phyloP scores from a whole-genome alignment of 2,329 filamentous ascomycete genomes.

The Fusarium anguioides region DNA sequence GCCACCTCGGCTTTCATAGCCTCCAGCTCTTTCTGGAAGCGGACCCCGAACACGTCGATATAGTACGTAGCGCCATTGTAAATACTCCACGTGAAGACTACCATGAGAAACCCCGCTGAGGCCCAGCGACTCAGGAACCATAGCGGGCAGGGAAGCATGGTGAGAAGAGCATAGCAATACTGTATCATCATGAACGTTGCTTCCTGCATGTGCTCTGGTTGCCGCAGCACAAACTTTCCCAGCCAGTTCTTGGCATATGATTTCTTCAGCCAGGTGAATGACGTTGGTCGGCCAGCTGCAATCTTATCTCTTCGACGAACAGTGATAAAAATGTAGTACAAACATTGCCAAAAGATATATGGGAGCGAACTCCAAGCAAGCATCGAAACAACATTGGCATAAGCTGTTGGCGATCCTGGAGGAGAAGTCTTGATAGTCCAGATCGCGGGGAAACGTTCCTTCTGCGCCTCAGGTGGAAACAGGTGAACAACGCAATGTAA shows the following conservation, averaged over 20 bases:
- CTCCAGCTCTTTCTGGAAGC: slow-evolving; percentile 97
- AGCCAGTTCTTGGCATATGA: slow-evolving; percentile 93
- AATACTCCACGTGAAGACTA: slow-evolving; percentile 93
- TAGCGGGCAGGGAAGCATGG: slow-evolving; percentile 92
- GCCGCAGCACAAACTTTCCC: slow-evolving; percentile 82
- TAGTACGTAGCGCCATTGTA: slow-evolving; percentile 98
- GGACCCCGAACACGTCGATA: slow-evolving; percentile 96
- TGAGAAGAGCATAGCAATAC: slow-evolving; percentile 88
- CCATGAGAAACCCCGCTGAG: slow-evolving; percentile 78
- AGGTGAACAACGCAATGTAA: slow-evolving; percentile 94
- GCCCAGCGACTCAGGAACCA: slow-evolving; percentile 94
- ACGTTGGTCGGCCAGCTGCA: slow-evolving; percentile 92
- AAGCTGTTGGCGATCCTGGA: slow-evolving; percentile 81
- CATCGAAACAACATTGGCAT: slow-evolving; percentile 83
- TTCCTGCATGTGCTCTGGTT: slow-evolving; percentile 83
- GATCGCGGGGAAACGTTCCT: slow-evolving; percentile 82
- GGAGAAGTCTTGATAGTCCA: slow-evolving; percentile 78
- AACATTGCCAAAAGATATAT: slow-evolving; percentile 91
- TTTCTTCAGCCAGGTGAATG: slow-evolving; percentile 94
- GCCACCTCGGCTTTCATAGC: slow-evolving; percentile 87
- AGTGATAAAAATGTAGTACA: slow-evolving; percentile 95
- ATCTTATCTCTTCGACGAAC: slow-evolving; percentile 96
- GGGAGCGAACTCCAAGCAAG: slow-evolving; percentile 93
- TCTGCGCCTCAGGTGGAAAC: slow-evolving; percentile 72
- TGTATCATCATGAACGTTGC: slow-evolving; percentile 96